Percentiles rank a stretch among this genome's conserved stretches.
Conservation (phyloP, 208 protist species). For the Acanthamoeba divionensis region DNA sequence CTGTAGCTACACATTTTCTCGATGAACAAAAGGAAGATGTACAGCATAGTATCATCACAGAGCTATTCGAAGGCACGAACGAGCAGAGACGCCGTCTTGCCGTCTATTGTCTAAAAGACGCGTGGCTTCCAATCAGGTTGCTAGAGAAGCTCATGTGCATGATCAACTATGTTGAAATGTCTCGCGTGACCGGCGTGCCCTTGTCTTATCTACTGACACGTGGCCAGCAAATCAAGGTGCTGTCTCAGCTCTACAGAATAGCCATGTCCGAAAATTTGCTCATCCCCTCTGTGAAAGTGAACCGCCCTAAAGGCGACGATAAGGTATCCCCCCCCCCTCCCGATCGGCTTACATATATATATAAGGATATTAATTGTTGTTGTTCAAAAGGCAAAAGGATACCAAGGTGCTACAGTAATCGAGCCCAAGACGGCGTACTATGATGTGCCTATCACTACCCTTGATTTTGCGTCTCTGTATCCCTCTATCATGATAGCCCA, state of each 20-base stretch:
- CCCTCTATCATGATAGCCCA: slow-evolving; percentile 99
- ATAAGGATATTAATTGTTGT: not conserved
- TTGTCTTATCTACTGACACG: slow-evolving; percentile 92
- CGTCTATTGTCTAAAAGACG: slow-evolving; percentile 98
- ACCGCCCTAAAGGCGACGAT: slow-evolving; percentile 14
- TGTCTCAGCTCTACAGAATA: slow-evolving; percentile 88
- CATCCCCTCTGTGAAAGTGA: slow-evolving; percentile 68
- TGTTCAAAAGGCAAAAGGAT: slow-evolving; percentile 68
- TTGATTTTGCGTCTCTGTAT: slow-evolving; percentile 99
- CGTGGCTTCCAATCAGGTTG: slow-evolving; percentile 93
- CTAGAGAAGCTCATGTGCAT: slow-evolving; percentile 98
- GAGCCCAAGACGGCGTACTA: slow-evolving; percentile 96
- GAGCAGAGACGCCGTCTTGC: slow-evolving; percentile 96
- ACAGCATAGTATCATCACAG: slow-evolving; percentile 74
- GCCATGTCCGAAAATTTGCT: slow-evolving; percentile 69
- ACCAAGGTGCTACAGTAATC: slow-evolving; percentile 97
- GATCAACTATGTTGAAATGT: slow-evolving; percentile 97
- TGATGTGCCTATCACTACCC: slow-evolving; percentile 93
- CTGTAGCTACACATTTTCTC: slow-evolving; percentile 97
- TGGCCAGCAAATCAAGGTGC: slow-evolving; percentile 98
- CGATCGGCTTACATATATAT: not conserved
- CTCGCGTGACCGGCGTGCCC: slow-evolving; percentile 98
- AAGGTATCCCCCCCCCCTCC: not conserved
- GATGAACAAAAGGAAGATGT: slow-evolving; percentile 99
- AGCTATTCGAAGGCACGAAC: slow-evolving; percentile 92